Base-by-base conservation (phyloP, 805 yeast genomes). In the Wickerhamiella dianesei region DNA sequence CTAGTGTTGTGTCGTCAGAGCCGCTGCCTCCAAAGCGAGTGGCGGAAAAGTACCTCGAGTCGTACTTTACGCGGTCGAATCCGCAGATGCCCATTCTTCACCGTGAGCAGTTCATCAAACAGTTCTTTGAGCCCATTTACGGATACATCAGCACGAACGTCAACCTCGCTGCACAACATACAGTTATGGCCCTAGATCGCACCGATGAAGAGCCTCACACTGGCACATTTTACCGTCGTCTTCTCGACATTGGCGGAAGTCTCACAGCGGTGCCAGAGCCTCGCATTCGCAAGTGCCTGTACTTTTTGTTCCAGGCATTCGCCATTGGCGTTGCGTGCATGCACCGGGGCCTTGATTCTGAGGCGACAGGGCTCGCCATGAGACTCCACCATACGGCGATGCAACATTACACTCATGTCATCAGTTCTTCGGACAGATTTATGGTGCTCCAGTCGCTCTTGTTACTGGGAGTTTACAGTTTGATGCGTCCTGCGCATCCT, bases 401-500 rank as follows among this genome's bases (percentile, higher is more conserved):
- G 66, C 74, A 1, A 74, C 80, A 1, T 76, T 77, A 58, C 60
- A 37, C 50, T 4, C 40, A 46, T 12, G 44, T 40, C 17, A 18
- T 36, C 16, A 14, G 70, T 3, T 71, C 83, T 1, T 52, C 65
- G 0, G 82, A 85, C 54, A 70, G 80, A 41, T 64, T 85, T 36
- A 94, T 83, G 55, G 71, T 82, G 1, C 62, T 87, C 3, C 89
- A 82, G 57, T 87, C 88, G 0, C 66, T 83, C 13, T 59, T 87
- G 16, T 65, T 84, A 13, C 64, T 82, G 39, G 76, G 89, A 0
- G 59, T 80, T 3, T 87, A 82, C 59, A 77, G 94, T 0, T 70
- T 81, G 32, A 85, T 87, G 95, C 71, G 95, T 48, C 96, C 96
- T 0, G 79, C 89, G 1, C 75, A 76, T 13, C 95, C 95, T 0